A percentile compares a stretch with the other conserved stretches of the same genome.
Evolutionary conservation across 1,284 basidiomycete genomes (phyloP).

Genomic region (Exobasidium cylindrosporum): DNA sequence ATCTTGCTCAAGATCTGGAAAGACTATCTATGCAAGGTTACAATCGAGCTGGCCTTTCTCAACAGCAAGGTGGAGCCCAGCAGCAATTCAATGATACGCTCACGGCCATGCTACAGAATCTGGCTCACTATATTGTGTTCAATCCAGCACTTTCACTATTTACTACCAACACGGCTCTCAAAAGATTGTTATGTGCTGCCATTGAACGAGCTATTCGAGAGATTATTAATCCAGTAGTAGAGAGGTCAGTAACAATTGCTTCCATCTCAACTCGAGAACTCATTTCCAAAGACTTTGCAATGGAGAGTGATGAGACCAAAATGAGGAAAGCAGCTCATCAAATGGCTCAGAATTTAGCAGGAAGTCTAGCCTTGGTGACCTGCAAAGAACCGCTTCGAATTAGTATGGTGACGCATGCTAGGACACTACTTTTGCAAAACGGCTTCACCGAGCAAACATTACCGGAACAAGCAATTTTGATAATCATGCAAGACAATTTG

Average conservation of each 20-base stretch:
- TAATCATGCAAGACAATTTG: slow-evolving; percentile 88
- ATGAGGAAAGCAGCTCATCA: slow-evolving; percentile 86
- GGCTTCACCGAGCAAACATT: slow-evolving; percentile 56
- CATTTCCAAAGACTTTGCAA: slow-evolving; percentile 93
- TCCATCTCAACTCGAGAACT: slow-evolving; percentile 95
- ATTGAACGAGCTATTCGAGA: slow-evolving; percentile 94
- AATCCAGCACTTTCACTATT: slow-evolving; percentile 65
- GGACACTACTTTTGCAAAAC: slow-evolving; percentile 67
- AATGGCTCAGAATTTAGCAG: slow-evolving; percentile 96
- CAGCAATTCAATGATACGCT: slow-evolving; percentile 27
- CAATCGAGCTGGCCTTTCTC: slow-evolving; percentile 13
- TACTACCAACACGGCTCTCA: slow-evolving; percentile 77
- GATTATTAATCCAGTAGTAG: slow-evolving; percentile 96
- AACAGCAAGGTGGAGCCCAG: background rate
- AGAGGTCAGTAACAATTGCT: slow-evolving; percentile 98
- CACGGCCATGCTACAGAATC: slow-evolving; percentile 69
- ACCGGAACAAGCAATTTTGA: slow-evolving; percentile 64
- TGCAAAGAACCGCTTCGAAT: slow-evolving; percentile 96
- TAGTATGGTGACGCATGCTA: slow-evolving; percentile 85
- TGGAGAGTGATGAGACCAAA: slow-evolving; percentile 86
- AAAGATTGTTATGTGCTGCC: slow-evolving; percentile 84
- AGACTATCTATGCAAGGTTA: slow-evolving; percentile 29
- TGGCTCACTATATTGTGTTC: slow-evolving; percentile 75
- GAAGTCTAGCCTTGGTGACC: slow-evolving; percentile 91
- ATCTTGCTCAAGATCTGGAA: slow-evolving; percentile 36